phyloP scores from a whole-genome alignment of 2,329 filamentous ascomycete species.

The Graphium sp. region DNA sequence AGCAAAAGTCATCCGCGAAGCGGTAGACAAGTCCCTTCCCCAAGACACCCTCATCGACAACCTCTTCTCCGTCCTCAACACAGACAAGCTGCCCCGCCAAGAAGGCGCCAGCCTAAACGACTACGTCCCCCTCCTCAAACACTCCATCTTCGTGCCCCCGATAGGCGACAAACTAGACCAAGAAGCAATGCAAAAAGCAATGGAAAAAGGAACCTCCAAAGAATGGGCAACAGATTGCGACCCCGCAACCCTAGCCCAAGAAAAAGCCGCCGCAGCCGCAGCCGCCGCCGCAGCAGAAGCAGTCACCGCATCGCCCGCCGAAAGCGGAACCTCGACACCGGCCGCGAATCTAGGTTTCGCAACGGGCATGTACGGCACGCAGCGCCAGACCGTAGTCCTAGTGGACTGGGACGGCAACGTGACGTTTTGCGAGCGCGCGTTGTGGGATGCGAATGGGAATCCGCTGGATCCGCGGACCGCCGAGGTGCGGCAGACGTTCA shows the following conservation, averaged over 20 bases:
- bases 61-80: conserved; percentile 38
- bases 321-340: conserved; percentile 9
- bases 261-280: conserved; percentile 1
- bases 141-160: conserved; percentile 44
- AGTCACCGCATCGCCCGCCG: neutral
- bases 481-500: conserved; percentile 37
- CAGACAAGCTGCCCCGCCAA: conserved; percentile 32
- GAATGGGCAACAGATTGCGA: too few species aligned
- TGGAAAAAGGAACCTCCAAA: conserved; percentile 24
- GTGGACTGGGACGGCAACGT: conserved; percentile 48
- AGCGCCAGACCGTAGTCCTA: conserved; percentile 44
- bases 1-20: conserved; percentile 20
- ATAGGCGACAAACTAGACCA: too few species aligned
- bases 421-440: conserved; percentile 38
- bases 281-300: conserved; percentile 1
- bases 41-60: conserved; percentile 31
- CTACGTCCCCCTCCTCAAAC: conserved; percentile 32
- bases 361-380: conserved; percentile 46
- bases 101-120: conserved; percentile 27
- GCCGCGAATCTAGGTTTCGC: conserved; percentile 23
- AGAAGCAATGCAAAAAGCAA: conserved; percentile 23
- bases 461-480: conserved; percentile 33
- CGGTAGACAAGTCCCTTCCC: conserved; percentile 15
- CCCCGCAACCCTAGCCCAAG: too few species aligned
- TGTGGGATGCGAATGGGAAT: conserved; percentile 42